Base-by-base conservation (phyloP, 176 grass and related monocot genomes). In the Oryza coarctata region DNA sequence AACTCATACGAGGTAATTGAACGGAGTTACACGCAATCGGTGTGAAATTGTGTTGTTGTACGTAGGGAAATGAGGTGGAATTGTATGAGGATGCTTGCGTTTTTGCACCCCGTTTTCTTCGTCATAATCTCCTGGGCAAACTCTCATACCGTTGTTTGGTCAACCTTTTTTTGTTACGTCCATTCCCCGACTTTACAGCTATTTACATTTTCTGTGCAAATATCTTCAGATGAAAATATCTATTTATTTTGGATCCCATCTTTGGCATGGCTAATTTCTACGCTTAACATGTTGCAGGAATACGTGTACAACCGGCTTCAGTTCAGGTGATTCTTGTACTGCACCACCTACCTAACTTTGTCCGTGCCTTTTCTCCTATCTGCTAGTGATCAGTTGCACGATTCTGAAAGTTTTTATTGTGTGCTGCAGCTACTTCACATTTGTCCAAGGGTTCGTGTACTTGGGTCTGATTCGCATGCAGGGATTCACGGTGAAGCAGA, bases 281-380 rank as follows among this genome's bases (percentile, higher is more conserved):
- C 18, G 25, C 40, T 40, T 68, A 2, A 75, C 67, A 0, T 84
- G 66, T 49, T 87, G 31, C 86, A 95, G 92, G 95, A 98, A 60
- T 98, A 98, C 65, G 90, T 98, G 11, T 98, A 98, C 85, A 98
- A 91, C 90, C 87, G 92, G 64, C 91, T 98, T 39, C 86, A 93
- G 26, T 98, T 98, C 84, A 98, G 92, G 95, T 93, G 31, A 76
- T 22, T 15, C 50, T 6, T 70, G 13, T 29, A 63, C 38, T 12
- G 69, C 25, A 32, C 0, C 3, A 63, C 23, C 34, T 25, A 50
- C 32, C 34, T 17, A 63, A 35, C 25, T 39, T 38, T 60, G 8
- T 25, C 6, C 25, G 55, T 11, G 9, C 55, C 2, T 30, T 35
- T 18, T 60, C 65, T 12, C n/a, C 14, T 4, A 47, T 18, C 27